These are phyloP conservation scores for Eudorina sp. DNA, from an alignment of 139 green algal genomes.

Conservation along the genomic window DNA sequence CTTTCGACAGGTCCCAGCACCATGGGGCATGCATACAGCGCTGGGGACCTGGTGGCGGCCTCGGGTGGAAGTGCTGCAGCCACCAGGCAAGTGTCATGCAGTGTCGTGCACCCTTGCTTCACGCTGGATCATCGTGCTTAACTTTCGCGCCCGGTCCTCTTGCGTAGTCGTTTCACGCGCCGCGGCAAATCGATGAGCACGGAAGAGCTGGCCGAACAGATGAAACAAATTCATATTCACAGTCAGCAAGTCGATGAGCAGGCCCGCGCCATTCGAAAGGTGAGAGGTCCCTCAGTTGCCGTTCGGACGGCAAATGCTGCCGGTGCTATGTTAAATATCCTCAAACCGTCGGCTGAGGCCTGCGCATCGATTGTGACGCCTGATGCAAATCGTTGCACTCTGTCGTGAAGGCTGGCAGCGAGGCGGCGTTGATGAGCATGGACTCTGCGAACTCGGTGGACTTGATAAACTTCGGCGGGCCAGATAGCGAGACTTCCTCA, in stretches of 20 bases:
- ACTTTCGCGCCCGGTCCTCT: too few relatives aligned
- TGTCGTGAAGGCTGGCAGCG: constrained; percentile 21
- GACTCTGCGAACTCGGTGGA: constrained; percentile 17
- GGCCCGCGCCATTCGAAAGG: constrained; percentile 18
- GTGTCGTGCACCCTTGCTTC: too few relatives aligned
- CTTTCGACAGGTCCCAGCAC: too few relatives aligned
- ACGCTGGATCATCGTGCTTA: too few relatives aligned
- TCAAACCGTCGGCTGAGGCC: too few relatives aligned
- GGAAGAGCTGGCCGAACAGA: constrained; percentile 27
- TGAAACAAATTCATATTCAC: neutral
- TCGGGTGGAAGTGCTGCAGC: neutral
- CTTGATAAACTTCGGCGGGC: constrained; percentile 19
- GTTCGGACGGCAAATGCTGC: too few relatives aligned
- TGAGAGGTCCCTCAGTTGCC: too few relatives aligned
- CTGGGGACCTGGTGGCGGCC: constrained; percentile 1
- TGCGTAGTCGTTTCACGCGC: neutral
- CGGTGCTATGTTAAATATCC: too few relatives aligned
- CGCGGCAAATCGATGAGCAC: constrained; percentile 41
- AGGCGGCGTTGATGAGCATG: constrained; percentile 29
- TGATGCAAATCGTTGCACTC: too few relatives aligned
- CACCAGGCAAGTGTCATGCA: neutral
- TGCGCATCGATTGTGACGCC: too few relatives aligned
- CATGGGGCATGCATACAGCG: constrained; percentile 22
- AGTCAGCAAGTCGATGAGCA: constrained; percentile 26
- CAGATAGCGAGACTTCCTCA: constrained; percentile 19